A percentile compares a stretch with the other conserved stretches of the same genome.
Evolutionary conservation across 331 rosid species (phyloP).

Genomic region (Quercus lobata): DNA sequence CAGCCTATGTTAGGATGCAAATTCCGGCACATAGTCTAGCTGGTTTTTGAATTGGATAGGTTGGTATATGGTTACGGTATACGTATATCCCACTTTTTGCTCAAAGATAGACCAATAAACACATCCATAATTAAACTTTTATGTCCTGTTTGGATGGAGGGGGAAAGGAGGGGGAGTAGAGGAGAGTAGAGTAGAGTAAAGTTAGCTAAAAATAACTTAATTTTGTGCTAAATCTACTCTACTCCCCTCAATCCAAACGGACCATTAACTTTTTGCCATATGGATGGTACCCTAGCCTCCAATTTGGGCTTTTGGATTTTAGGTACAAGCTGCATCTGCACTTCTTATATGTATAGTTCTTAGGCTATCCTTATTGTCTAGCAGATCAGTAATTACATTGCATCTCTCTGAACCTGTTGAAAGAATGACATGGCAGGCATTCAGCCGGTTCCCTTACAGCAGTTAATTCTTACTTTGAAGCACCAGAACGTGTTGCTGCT

Average conservation of each 20-base stretch:
- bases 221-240: no score
- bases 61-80: background rate
- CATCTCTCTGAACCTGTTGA: background rate
- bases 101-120: background rate
- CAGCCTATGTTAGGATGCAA: background rate
- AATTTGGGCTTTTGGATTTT: background rate
- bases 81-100: background rate
- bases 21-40: background rate
- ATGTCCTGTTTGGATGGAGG: no score
- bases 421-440: slow-evolving; percentile 57
- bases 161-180: no score
- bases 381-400: slow-evolving; percentile 1
- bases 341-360: background rate
- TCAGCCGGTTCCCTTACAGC: slow-evolving; percentile 93
- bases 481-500: slow-evolving; percentile 90
- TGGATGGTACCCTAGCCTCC: background rate
- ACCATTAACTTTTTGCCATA: background rate
- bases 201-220: no score
- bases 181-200: no score
- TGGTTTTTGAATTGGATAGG: background rate
- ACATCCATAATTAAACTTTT: background rate
- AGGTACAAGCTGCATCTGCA: slow-evolving; percentile 2
- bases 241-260: no score
- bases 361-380: background rate
- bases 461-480: slow-evolving; percentile 77